phyloP scores from a whole-genome alignment of 176 grass and related monocot genomes.

The Carex myosuroides region DNA sequence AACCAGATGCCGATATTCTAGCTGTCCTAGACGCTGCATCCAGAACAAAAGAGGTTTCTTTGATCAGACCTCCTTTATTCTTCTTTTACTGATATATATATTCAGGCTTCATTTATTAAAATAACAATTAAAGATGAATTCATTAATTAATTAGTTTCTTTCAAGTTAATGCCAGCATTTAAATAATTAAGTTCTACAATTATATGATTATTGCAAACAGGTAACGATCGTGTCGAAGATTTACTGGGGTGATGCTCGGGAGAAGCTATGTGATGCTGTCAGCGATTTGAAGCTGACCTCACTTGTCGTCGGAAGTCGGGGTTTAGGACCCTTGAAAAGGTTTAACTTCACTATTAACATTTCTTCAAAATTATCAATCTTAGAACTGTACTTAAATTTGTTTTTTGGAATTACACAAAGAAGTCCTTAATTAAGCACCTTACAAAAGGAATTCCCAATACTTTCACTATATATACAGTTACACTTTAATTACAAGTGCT shows the following conservation, averaged over 20 bases:
- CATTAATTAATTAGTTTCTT: background rate
- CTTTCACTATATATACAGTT: background rate
- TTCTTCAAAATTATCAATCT: background rate
- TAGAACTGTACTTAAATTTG: background rate
- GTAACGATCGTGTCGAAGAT: constrained; percentile 49
- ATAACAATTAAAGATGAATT: background rate
- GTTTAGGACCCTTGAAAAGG: constrained; percentile 57
- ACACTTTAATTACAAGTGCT: background rate
- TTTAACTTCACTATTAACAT: constrained; percentile 3
- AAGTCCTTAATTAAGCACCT: background rate
- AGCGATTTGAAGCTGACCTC: constrained; percentile 43
- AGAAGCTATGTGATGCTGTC: constrained; percentile 72
- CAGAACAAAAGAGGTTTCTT: constrained; percentile 44
- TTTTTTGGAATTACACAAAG: background rate
- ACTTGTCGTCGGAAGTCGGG: constrained; percentile 70
- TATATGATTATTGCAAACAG: constrained; percentile 21
- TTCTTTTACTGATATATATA: background rate
- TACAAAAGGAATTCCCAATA: background rate
- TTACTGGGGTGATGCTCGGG: constrained; percentile 71
- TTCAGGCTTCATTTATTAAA: background rate
- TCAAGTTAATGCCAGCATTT: background rate
- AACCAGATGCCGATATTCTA: constrained; percentile 41
- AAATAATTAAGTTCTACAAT: background rate
- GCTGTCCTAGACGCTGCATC: constrained; percentile 37
- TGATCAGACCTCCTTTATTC: background rate